Conservation (phyloP, 164 flowering plant species). For the Nymphaea colorata region DNA sequence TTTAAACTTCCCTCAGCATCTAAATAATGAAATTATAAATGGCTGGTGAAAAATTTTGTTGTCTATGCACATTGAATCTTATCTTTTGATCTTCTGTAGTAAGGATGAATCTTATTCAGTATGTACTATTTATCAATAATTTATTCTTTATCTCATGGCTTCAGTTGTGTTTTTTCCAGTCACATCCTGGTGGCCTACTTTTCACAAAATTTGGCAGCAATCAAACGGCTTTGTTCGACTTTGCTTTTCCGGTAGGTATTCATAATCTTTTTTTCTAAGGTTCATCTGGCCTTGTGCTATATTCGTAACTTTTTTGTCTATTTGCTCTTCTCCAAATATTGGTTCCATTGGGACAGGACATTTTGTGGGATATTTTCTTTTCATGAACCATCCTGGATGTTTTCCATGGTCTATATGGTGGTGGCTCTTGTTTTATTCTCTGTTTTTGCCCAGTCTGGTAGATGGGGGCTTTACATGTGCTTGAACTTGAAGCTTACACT, state of each 20-base stretch:
- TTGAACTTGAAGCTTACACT: too few species aligned
- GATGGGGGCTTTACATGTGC: too few species aligned
- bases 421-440: too few species aligned
- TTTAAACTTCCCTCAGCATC: neutral
- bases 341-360: too few species aligned
- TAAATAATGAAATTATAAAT: neutral
- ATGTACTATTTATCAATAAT: neutral
- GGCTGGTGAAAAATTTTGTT: neutral
- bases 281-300: neutral
- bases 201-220: constrained; percentile 79
- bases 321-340: too few species aligned
- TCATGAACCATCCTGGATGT: too few species aligned
- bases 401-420: too few species aligned
- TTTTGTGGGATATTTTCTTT: too few species aligned
- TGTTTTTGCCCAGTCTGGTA: too few species aligned
- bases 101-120: too few species aligned
- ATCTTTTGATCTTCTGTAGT: too few species aligned
- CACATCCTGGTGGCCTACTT: constrained; percentile 72
- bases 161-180: constrained; percentile 21
- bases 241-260: constrained; percentile 54
- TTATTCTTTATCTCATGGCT: neutral
- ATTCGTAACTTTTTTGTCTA: neutral
- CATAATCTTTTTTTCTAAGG: neutral
- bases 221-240: constrained; percentile 77
- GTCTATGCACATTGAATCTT: too few species aligned